These are phyloP conservation scores for Clonostachys rosea DNA, from an alignment of 2,329 filamentous ascomycete genomes.

Conservation along the genomic window DNA sequence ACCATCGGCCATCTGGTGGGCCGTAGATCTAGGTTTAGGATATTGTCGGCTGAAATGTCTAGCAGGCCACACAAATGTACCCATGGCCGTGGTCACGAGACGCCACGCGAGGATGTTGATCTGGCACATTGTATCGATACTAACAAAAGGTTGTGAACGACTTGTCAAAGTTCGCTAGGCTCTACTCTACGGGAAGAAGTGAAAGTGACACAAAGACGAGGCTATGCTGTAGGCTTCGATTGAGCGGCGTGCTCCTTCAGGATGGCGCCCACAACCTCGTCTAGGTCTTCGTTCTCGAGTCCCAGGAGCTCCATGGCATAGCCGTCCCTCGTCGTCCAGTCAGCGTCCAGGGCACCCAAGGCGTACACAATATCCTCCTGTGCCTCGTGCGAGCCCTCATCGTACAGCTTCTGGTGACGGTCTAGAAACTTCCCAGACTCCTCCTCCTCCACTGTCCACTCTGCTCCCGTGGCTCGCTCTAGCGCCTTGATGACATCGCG, in stretches of 20 bases:
- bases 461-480: conserved; percentile 41
- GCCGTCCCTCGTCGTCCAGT: conserved; percentile 37
- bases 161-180: no score
- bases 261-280: conserved; percentile 28
- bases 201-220: no score
- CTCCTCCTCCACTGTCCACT: conserved; percentile 22
- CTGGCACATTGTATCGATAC: no score
- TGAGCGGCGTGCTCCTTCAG: conserved; percentile 8
- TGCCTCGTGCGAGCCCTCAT: conserved; percentile 27
- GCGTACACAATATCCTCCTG: conserved; percentile 45
- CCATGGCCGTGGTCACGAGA: no score
- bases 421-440: conserved; percentile 33
- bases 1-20: no score
- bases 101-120: no score
- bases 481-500: conserved; percentile 38
- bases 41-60: no score
- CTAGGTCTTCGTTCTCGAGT: conserved; percentile 39
- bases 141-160: no score
- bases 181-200: no score
- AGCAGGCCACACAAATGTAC: no score
- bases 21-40: no score
- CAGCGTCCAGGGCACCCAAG: conserved; percentile 38
- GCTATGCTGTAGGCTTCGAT: no score
- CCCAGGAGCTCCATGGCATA: conserved; percentile 43
- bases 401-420: conserved; percentile 25